These are phyloP conservation scores for Podaxis sp. DNA, from an alignment of 768 basidiomycete species.

Conservation along the genomic window DNA sequence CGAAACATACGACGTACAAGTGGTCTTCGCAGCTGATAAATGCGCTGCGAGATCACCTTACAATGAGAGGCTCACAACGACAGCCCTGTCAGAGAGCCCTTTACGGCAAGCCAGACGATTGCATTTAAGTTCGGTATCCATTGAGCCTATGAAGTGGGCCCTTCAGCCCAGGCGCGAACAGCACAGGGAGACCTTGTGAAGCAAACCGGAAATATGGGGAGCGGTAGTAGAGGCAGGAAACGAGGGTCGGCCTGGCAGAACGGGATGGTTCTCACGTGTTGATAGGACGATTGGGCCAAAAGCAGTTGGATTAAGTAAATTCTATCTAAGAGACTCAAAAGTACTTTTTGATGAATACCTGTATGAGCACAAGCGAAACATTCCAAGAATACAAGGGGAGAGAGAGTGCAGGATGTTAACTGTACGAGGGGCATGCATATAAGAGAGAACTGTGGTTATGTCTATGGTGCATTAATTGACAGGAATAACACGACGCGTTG, in stretches of 20 bases:
- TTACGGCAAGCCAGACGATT: conserved; percentile 77
- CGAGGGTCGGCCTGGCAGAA: not conserved
- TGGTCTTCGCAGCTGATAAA: conserved; percentile 21
- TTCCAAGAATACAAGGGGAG: conserved; percentile 13
- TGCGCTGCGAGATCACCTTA: not conserved
- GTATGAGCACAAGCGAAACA: not conserved
- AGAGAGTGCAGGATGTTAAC: conserved; percentile 7
- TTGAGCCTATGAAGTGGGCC: conserved; percentile 21
- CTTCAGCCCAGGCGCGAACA: not conserved
- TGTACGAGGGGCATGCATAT: conserved; percentile 5
- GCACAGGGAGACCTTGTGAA: not conserved
- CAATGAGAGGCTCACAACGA: conserved; percentile 59
- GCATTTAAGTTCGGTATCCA: conserved; percentile 79
- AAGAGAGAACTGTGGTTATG: conserved; percentile 5
- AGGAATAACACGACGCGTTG: conserved; percentile 8
- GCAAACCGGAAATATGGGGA: not conserved
- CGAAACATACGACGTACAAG: conserved; percentile 22
- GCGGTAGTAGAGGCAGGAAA: not conserved
- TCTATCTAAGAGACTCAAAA: not conserved
- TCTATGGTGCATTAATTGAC: conserved; percentile 16
- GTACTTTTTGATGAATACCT: not conserved
- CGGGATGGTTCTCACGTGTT: not conserved
- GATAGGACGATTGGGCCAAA: not conserved
- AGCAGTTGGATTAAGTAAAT: not conserved
- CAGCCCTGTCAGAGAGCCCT: conserved; percentile 71